Conservation (phyloP, 495 filamentous ascomycete genomes). For the Talaromyces adpressus region DNA sequence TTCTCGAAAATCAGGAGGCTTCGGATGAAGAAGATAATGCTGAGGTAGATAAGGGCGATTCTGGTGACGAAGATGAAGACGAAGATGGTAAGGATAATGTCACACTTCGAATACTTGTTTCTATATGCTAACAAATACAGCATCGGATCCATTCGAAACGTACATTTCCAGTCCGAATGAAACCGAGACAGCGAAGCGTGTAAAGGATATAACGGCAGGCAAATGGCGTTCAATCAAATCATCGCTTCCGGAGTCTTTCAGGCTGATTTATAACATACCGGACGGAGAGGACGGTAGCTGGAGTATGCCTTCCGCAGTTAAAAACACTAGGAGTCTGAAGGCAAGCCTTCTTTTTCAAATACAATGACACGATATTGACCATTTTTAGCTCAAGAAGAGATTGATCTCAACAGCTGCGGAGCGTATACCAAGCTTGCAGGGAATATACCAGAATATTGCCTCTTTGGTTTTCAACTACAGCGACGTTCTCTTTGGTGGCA, state of each 20-base stretch:
- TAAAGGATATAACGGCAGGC: conserved; percentile 45
- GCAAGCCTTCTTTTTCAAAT: conserved; percentile 12
- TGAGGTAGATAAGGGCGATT: conserved; percentile 33
- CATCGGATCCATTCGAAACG: conserved; percentile 66
- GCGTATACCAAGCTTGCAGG: conserved; percentile 25
- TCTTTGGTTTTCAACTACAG: conserved; percentile 61
- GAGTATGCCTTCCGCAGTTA: conserved; percentile 27
- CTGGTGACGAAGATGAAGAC: conserved; percentile 38
- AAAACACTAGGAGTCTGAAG: conserved; percentile 30
- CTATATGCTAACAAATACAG: conserved; percentile 7
- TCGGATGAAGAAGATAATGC: conserved; percentile 37
- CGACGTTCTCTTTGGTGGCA: conserved; percentile 71
- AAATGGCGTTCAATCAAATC: conserved; percentile 48
- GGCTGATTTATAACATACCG: conserved; percentile 33
- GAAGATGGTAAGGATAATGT: neutral
- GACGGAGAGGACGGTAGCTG: conserved; percentile 19
- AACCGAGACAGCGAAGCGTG: conserved; percentile 40
- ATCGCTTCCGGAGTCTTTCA: conserved; percentile 38
- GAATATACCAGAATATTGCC: conserved; percentile 26
- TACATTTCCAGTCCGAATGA: conserved; percentile 67
- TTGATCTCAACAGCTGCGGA: conserved; percentile 28
- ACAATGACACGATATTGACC: neutral
- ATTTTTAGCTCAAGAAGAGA: conserved; percentile 39
- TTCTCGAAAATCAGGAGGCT: conserved; percentile 29
- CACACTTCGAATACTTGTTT: neutral